These are phyloP conservation scores for Evernia prunastri DNA, from an alignment of 495 filamentous ascomycete species.

Conservation along the genomic window DNA sequence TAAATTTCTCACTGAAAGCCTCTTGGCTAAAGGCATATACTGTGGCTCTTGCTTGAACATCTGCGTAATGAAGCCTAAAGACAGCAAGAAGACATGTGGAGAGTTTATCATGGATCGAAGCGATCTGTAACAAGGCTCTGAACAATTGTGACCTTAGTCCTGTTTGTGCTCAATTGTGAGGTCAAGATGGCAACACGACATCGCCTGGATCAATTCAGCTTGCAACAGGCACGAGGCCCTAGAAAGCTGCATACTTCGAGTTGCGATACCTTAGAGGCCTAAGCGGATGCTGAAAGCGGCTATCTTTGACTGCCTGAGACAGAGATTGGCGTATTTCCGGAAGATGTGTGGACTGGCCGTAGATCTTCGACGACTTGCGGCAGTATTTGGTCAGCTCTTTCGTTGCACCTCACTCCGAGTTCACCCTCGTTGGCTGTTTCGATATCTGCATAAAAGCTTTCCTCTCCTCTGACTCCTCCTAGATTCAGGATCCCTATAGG, in stretches of 20 bases:
- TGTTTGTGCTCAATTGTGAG: neutral
- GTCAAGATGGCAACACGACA: no score
- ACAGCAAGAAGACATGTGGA: neutral
- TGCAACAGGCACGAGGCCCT: neutral
- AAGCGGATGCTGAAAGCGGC: neutral
- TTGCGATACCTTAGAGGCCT: neutral
- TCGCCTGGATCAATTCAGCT: neutral
- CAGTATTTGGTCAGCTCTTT: slow-evolving; percentile 48
- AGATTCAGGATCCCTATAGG: slow-evolving; percentile 80
- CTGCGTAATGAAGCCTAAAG: neutral
- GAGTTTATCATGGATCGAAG: neutral
- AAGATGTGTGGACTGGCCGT: neutral
- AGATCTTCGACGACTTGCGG: slow-evolving; percentile 44
- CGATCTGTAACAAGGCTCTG: neutral
- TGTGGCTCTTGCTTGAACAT: neutral
- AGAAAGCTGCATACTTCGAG: neutral
- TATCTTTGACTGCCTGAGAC: neutral
- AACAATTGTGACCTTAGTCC: neutral
- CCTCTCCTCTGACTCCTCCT: slow-evolving; percentile 76
- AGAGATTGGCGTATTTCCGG: neutral
- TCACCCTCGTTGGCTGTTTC: slow-evolving; percentile 41
- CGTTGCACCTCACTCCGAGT: slow-evolving; percentile 45
- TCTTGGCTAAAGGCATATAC: neutral
- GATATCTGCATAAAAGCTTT: slow-evolving; percentile 54
- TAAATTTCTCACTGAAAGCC: neutral